A percentile compares a stretch with the other conserved stretches of the same genome.
Evolutionary conservation across 805 yeast species (phyloP).

Genomic region (Pichia nanzhaoensis): DNA sequence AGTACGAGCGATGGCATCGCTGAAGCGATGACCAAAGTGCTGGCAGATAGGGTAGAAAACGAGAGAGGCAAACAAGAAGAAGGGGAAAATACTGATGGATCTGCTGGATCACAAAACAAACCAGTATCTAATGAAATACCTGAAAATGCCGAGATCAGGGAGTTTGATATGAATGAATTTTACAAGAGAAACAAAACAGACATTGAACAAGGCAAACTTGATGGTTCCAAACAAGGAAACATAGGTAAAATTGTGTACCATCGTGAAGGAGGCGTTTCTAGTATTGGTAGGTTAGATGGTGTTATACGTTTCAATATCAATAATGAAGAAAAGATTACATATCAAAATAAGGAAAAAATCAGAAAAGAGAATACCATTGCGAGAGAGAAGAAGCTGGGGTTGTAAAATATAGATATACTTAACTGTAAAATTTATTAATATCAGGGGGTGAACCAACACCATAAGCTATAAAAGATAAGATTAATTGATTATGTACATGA

Average conservation of each 20-base stretch:
- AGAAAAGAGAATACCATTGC: conserved; percentile 1
- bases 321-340: conserved; percentile 7
- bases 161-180: conserved; percentile 33
- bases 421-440: background rate
- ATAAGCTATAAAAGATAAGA: background rate
- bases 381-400: background rate
- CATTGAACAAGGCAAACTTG: conserved; percentile 30
- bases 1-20: background rate
- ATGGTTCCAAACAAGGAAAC: conserved; percentile 16
- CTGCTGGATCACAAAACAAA: background rate
- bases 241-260: conserved; percentile 7
- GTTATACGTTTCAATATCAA: conserved; percentile 10
- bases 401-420: background rate
- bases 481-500: background rate
- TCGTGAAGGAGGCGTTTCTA: background rate
- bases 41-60: background rate
- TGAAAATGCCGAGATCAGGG: conserved; percentile 22
- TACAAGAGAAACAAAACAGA: conserved; percentile 30
- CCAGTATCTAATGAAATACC: conserved; percentile 1
- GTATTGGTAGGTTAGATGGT: conserved; percentile 8
- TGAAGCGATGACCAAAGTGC: background rate
- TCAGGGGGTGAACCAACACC: background rate
- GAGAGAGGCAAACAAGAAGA: background rate
- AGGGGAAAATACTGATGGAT: background rate
- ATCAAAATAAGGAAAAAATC: conserved; percentile 6